Percentiles rank a stretch among this genome's conserved stretches.
Evolutionary conservation across 768 basidiomycete genomes (phyloP).

Genomic region (Coprinopsis cinerea): DNA sequence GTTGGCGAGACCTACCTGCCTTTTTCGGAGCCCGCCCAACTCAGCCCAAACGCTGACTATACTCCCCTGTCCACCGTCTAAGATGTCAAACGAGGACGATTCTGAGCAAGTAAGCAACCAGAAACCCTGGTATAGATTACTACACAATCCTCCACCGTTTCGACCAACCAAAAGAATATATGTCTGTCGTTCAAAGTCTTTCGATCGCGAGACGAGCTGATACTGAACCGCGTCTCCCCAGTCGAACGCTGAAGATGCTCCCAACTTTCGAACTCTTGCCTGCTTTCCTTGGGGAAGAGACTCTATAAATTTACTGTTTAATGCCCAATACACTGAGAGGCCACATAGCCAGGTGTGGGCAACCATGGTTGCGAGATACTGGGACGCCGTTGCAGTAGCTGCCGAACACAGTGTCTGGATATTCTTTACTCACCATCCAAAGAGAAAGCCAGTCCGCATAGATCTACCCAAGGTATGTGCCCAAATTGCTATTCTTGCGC

Average conservation of each 20-base stretch:
- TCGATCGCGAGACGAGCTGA: neutral
- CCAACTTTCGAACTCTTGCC: slow-evolving; percentile 35
- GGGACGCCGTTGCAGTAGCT: slow-evolving; percentile 47
- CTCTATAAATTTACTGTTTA: slow-evolving; percentile 35
- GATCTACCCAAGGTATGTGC: slow-evolving; percentile 27
- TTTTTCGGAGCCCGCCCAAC: slow-evolving; percentile 22
- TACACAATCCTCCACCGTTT: slow-evolving; percentile 31
- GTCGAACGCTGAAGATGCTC: slow-evolving; percentile 22
- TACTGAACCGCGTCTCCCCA: slow-evolving; percentile 11
- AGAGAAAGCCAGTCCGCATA: slow-evolving; percentile 28
- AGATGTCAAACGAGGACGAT: slow-evolving; percentile 6
- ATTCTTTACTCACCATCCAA: slow-evolving; percentile 29
- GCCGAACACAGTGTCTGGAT: slow-evolving; percentile 29
- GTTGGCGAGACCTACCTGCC: slow-evolving; percentile 23
- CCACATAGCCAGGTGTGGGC: slow-evolving; percentile 38
- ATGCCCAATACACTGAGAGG: slow-evolving; percentile 22
- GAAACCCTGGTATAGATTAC: slow-evolving; percentile 33
- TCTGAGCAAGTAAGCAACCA: slow-evolving; percentile 3
- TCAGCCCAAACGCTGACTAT: slow-evolving; percentile 7
- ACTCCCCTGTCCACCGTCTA: too few species aligned
- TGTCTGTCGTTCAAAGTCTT: slow-evolving; percentile 30
- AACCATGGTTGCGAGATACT: slow-evolving; percentile 39
- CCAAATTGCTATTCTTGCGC: slow-evolving; percentile 9
- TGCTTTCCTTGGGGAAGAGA: slow-evolving; percentile 42
- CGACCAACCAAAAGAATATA: slow-evolving; percentile 34